Percentiles rank a stretch among this genome's conserved stretches.
phyloP scores from a whole-genome alignment of 352 stramenopile genomes.

The Pythium graminicola region DNA sequence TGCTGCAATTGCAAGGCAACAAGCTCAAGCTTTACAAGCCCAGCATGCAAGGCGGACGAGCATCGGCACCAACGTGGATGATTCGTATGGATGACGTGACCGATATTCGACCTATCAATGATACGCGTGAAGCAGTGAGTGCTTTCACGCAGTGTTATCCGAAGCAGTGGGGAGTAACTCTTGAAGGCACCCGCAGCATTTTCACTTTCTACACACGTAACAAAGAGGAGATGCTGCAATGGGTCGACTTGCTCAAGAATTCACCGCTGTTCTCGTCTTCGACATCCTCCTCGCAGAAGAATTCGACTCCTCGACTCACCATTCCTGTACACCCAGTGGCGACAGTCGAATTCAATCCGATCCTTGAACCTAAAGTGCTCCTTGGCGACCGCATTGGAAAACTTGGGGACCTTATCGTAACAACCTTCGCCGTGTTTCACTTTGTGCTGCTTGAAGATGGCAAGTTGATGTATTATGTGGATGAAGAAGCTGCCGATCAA shows the following conservation, averaged over 20 bases:
- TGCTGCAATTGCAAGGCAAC: constrained; percentile 74
- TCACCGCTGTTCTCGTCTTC: constrained; percentile 59
- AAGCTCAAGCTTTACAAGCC: constrained; percentile 82
- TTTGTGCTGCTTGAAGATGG: constrained; percentile 76
- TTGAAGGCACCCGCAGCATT: constrained; percentile 74
- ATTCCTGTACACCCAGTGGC: constrained; percentile 78
- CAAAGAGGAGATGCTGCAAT: constrained; percentile 72
- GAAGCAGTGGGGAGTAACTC: constrained; percentile 80
- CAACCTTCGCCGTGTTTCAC: constrained; percentile 54
- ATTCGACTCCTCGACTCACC: constrained; percentile 44
- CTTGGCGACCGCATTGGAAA: constrained; percentile 70
- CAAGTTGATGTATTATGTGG: constrained; percentile 76
- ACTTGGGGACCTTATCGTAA: constrained; percentile 63
- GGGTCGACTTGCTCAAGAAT: constrained; percentile 86
- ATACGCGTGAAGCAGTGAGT: constrained; percentile 66
- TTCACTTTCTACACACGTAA: constrained; percentile 84
- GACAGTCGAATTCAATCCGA: constrained; percentile 64
- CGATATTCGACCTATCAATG: constrained; percentile 79
- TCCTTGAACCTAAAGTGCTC: constrained; percentile 62
- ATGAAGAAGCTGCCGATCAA: constrained; percentile 42
- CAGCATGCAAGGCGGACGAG: constrained; percentile 67
- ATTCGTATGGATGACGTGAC: constrained; percentile 81
- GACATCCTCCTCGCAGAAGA: constrained; percentile 5
- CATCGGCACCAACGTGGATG: constrained; percentile 59
- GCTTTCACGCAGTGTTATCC: constrained; percentile 78